Evolutionary conservation across 2,329 filamentous ascomycete genomes (phyloP), one percentile per base, ranked within the genome.

Genomic region (Aspergillus ibericus): DNA sequence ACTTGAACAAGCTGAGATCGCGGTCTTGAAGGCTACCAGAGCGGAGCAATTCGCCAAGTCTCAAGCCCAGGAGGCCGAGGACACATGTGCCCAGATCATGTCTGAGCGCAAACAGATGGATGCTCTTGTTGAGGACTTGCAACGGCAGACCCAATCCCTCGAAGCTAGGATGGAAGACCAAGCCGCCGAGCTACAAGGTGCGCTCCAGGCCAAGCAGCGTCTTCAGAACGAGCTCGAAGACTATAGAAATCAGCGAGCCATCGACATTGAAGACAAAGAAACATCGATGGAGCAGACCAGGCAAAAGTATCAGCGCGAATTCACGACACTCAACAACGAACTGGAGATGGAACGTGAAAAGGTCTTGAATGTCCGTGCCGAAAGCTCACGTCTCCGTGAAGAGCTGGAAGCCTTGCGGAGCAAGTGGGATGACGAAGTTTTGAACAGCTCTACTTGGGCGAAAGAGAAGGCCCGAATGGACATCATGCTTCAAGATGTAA

Each of bases 351-450:
- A 96, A 67, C 89, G 95, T 35, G 93, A 98, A 73, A 93, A 96
- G 82, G 82, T 90, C 81, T 78, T 97, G 80, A 83, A 93, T 83
- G 84, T 92, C 22, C 82, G 95, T 66, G 86, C 90, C 35, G 93
- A 97, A 75, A 96, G 93, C 63, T 85, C 89, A 15, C 88, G 92
- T 46, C 83, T 99, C 54, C 89, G 93, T n/a, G 93, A 98, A 72
- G 95, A 99, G 76, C 86, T 98, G 22, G 95, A 99, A 68, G 92
- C 96, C 68, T 83, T 98, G 59, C 88, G 95, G 65, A 92, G 88
- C 66, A 98, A 98, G 78, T 98, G 95, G 93, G 95, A 99, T 70
- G 92, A 98, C 68, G 93, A 99, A 77, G 92, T 98, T 10, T 85
- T 98, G 67, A 98, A 98, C 78, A 96, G 92, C 76, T 96, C 92